phyloP scores from a whole-genome alignment of 2,329 filamentous ascomycete genomes.

The Xenosphaeropsis pyriputrescens region DNA sequence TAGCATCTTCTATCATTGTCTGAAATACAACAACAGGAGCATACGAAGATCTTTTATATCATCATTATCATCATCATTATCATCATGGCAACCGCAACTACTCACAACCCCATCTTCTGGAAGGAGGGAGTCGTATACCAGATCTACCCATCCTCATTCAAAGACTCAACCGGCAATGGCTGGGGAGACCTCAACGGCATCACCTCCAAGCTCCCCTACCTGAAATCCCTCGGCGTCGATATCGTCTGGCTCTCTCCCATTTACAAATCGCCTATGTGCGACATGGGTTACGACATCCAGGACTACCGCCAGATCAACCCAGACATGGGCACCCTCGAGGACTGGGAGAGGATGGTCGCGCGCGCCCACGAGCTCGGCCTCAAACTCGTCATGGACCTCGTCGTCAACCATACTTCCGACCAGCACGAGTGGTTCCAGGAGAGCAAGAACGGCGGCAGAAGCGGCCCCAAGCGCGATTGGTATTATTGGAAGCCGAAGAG shows the following conservation, averaged over 20 bases:
- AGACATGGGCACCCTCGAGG: slow-evolving; percentile 50
- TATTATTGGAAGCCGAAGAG: slow-evolving; percentile 49
- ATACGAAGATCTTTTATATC: too few relatives aligned
- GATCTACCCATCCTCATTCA: slow-evolving; percentile 42
- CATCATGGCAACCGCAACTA: background rate
- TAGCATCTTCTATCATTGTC: too few relatives aligned
- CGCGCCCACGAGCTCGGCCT: slow-evolving; percentile 48
- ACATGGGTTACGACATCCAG: slow-evolving; percentile 58
- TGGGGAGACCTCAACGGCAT: slow-evolving; percentile 48
- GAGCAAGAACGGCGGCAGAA: slow-evolving; percentile 28
- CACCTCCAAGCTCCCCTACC: slow-evolving; percentile 43
- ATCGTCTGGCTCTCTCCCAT: slow-evolving; percentile 55
- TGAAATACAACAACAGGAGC: too few relatives aligned
- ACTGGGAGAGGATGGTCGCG: slow-evolving; percentile 47
- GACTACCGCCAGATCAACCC: slow-evolving; percentile 52
- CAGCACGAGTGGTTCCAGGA: slow-evolving; percentile 52
- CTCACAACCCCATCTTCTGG: slow-evolving; percentile 20
- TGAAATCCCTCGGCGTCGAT: slow-evolving; percentile 44
- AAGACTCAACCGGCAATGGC: slow-evolving; percentile 41
- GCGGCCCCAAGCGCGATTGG: slow-evolving; percentile 41
- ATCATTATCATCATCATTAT: background rate
- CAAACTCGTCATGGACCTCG: slow-evolving; percentile 59
- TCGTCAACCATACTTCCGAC: slow-evolving; percentile 65
- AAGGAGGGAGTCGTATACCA: slow-evolving; percentile 42
- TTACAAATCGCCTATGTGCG: slow-evolving; percentile 46